A percentile compares a stretch with the other conserved stretches of the same genome.
These are phyloP conservation scores for Arbutus unedo DNA, from an alignment of 148 eudicot genomes.

Conservation along the genomic window DNA sequence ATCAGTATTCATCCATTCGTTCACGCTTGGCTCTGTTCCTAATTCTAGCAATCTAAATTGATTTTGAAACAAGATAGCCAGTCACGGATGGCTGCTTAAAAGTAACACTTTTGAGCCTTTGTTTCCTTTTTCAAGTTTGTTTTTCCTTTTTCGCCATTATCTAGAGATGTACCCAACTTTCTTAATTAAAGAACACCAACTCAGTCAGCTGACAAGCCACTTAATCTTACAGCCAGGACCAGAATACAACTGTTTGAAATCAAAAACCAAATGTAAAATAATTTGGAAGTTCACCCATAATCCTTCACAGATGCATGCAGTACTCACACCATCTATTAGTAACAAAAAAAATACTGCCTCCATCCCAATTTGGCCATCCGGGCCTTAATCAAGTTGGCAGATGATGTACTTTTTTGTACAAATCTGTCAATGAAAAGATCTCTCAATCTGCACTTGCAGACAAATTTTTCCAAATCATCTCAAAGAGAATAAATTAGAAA, in stretches of 20 bases:
- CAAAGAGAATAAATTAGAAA: neutral
- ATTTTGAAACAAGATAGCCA: neutral
- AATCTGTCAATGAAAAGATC: neutral
- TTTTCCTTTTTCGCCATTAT: neutral
- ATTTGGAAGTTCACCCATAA: neutral
- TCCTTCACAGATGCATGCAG: too few species aligned
- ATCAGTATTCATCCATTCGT: conserved; percentile 7
- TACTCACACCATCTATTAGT: neutral
- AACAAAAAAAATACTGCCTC: neutral
- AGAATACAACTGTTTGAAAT: neutral
- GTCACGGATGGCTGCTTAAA: neutral
- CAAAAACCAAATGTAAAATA: neutral
- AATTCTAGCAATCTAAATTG: neutral
- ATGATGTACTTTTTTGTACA: neutral
- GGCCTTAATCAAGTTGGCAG: neutral
- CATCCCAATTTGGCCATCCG: neutral
- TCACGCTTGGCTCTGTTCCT: neutral
- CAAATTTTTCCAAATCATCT: neutral
- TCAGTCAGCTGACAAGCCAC: neutral
- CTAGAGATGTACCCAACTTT: neutral
- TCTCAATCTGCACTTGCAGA: neutral
- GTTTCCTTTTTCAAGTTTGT: neutral
- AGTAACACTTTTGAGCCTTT: neutral
- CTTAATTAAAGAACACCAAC: neutral
- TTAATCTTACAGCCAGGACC: neutral